Conservation (phyloP, 2,329 filamentous ascomycete species). For the Penicillium hordei region DNA sequence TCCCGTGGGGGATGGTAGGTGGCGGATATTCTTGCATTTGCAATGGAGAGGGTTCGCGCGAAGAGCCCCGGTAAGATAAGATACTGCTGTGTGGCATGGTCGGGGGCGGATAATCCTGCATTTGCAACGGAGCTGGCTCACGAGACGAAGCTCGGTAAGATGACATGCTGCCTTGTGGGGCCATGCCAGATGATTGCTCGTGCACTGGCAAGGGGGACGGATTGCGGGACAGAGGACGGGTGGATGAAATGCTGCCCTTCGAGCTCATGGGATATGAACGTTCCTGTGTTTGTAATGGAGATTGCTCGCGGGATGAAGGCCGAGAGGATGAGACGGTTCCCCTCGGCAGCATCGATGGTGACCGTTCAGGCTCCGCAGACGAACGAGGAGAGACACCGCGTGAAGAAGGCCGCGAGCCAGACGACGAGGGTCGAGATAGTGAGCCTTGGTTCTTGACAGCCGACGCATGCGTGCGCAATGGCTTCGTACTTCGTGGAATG, state of each 20-base stretch:
- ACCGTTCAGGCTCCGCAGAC: slow-evolving; percentile 21
- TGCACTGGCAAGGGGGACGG: slow-evolving; percentile 8
- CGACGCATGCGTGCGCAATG: slow-evolving; percentile 40
- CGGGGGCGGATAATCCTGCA: slow-evolving; percentile 6
- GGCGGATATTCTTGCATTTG: slow-evolving; percentile 36
- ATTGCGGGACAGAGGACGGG: slow-evolving; percentile 13
- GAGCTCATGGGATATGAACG: slow-evolving; percentile 15
- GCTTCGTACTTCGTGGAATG: slow-evolving; percentile 32
- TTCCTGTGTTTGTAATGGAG: slow-evolving; percentile 14
- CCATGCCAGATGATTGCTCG: slow-evolving; percentile 2
- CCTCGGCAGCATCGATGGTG: slow-evolving; percentile 21
- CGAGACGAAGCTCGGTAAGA: slow-evolving; percentile 13
- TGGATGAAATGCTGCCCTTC: slow-evolving; percentile 17
- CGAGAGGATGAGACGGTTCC: slow-evolving; percentile 19
- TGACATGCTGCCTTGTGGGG: slow-evolving; percentile 7
- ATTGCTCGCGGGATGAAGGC: slow-evolving; percentile 31
- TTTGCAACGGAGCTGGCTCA: slow-evolving; percentile 10
- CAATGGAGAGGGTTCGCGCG: slow-evolving; percentile 29
- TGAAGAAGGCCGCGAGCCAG: slow-evolving; percentile 31
- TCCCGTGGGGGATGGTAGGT: slow-evolving; percentile 4
- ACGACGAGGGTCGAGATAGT: slow-evolving; percentile 35
- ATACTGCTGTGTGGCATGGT: slow-evolving; percentile 8
- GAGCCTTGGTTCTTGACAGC: slow-evolving; percentile 41
- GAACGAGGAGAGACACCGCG: slow-evolving; percentile 30
- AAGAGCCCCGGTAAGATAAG: slow-evolving; percentile 12